phyloP scores from a whole-genome alignment of 805 yeast genomes.

The Millerozyma acaciae region DNA sequence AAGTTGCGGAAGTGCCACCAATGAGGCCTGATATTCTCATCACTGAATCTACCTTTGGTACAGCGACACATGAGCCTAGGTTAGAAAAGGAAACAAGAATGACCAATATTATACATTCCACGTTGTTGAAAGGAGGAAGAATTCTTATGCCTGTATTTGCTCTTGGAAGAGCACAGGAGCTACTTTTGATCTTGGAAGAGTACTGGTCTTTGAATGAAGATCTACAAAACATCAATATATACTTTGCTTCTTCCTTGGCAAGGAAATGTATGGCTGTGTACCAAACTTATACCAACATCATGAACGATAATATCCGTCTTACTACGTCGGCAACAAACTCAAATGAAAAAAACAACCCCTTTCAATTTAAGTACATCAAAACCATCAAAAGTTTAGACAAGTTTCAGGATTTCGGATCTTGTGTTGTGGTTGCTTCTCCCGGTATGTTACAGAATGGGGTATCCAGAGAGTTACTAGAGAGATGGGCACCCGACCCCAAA shows the following conservation, averaged over 20 bases:
- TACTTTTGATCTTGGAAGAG: constrained; percentile 85
- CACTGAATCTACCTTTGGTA: constrained; percentile 95
- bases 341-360: constrained; percentile 60
- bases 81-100: constrained; percentile 77
- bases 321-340: constrained; percentile 41
- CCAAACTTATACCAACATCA: constrained; percentile 94
- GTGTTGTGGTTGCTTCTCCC: constrained; percentile 94
- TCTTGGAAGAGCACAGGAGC: constrained; percentile 93
- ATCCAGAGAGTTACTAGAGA: constrained; percentile 83
- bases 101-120: constrained; percentile 77
- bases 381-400: constrained; percentile 75
- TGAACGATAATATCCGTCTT: constrained; percentile 88
- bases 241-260: constrained; percentile 90
- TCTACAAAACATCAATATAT: constrained; percentile 75
- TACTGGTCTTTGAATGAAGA: constrained; percentile 88
- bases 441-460: constrained; percentile 98
- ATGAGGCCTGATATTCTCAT: constrained; percentile 82
- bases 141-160: constrained; percentile 94
- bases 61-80: constrained; percentile 93
- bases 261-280: constrained; percentile 96
- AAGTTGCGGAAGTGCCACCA: constrained; percentile 92
- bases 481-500: constrained; percentile 96
- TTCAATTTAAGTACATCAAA: constrained; percentile 80
- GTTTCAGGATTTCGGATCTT: constrained; percentile 91
- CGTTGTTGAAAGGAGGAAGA: constrained; percentile 84